Conservation (phyloP, 1,284 basidiomycete genomes). For the Papiliotrema laurentii region DNA sequence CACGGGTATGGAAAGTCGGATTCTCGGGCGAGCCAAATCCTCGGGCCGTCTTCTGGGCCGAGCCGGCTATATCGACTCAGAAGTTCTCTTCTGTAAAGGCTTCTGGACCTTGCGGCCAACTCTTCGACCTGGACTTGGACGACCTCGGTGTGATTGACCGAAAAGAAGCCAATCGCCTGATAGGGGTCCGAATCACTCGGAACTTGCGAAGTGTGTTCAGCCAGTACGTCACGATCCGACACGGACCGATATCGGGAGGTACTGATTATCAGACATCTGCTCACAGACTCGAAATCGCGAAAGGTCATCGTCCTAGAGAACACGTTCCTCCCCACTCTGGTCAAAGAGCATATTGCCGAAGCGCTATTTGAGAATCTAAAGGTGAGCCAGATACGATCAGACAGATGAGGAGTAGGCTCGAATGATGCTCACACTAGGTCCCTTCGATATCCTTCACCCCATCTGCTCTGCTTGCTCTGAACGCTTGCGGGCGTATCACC, state of each 20-base stretch:
- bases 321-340: constrained; percentile 73
- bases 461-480: constrained; percentile 73
- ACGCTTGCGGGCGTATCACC: constrained; percentile 80
- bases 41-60: constrained; percentile 40
- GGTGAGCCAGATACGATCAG: constrained; percentile 52
- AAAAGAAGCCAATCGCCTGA: constrained; percentile 65
- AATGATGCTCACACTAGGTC: constrained; percentile 58
- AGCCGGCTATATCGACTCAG: constrained; percentile 6
- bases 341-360: constrained; percentile 82
- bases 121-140: constrained; percentile 42
- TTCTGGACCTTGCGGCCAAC: too few species aligned
- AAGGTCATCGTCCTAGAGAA: constrained; percentile 91
- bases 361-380: constrained; percentile 87
- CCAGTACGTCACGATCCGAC: constrained; percentile 58
- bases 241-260: constrained; percentile 3
- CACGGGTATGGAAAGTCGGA: constrained; percentile 49
- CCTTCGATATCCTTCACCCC: constrained; percentile 90
- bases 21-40: constrained; percentile 49
- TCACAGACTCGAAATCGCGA: constrained; percentile 87
- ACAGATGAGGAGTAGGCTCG: not conserved
- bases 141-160: constrained; percentile 38
- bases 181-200: constrained; percentile 64
- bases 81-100: too few species aligned
- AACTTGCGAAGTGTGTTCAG: constrained; percentile 74
- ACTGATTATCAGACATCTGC: constrained; percentile 61